Evolutionary conservation across 257 asterid genomes (phyloP), one percentile per base, ranked within the genome.

Genomic region (Ilex aquifolium): DNA sequence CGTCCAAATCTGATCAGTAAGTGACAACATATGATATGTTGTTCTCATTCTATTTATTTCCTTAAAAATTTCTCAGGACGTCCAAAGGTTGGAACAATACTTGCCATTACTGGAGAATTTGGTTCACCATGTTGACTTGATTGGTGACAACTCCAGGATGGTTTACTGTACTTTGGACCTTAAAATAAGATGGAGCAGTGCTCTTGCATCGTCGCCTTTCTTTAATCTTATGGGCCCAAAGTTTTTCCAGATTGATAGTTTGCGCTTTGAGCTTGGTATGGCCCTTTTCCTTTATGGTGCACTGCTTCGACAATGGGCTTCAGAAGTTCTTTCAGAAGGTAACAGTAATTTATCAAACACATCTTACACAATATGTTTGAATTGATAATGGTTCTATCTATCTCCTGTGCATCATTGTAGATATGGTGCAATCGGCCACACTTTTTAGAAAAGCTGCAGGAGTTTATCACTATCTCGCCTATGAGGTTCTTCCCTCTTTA

Each of bases 381-480:
- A 5, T 54, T 52, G 15, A 2, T 53, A 59, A 29, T 11, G 16
- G 56, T 39, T 55, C 40, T 46, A 36, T 58, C 64, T 30, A 44
- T 56, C 27, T 62, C 68, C 56, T 40, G 21, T 67, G 49, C 42
- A 1, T 70, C 57, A 6, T 48, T 76, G 72, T 14, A 88, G 95
- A 85, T 78, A 65, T 83, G 49, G 94, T 80, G 56, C 86, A 83
- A 74, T 83, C 95, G 10, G 76, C 87, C 10, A 59, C 74, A 44
- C 67, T 85, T 63, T 74, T 77, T 67, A 76, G 94, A 78, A 85
- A 80, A 83, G 94, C 94, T 59, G 82, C 94, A 9, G 95, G 95
- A 67, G 79, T 85, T 17, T 85, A 74, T 65, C 65, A 62, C 49
- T 68, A 72, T 64, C 46, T 80, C 65, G 80, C 85, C 55, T 61